A percentile compares a stretch with the other conserved stretches of the same genome.
Evolutionary conservation across 306 rosid species (phyloP).

Genomic region (Acacia acuminata): DNA sequence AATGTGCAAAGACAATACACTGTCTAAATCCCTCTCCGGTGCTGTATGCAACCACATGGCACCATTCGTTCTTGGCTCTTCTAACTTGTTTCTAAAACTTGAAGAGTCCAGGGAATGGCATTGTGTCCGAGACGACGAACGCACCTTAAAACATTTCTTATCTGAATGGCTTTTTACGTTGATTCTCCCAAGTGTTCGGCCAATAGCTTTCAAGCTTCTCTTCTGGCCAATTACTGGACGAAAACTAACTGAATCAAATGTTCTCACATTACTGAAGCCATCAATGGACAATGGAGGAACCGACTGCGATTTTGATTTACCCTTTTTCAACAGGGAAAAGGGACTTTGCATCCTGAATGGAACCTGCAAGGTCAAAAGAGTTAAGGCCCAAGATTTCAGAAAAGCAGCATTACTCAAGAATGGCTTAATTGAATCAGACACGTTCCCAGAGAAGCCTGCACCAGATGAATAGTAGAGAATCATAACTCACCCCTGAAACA

Average conservation of each 20-base stretch:
- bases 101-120: slow-evolving; percentile 28
- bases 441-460: slow-evolving; percentile 9
- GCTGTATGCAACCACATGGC: slow-evolving; percentile 53
- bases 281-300: slow-evolving; percentile 25
- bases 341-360: slow-evolving; percentile 68
- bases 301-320: slow-evolving; percentile 32
- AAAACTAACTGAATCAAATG: slow-evolving; percentile 54
- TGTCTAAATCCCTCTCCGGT: slow-evolving; percentile 55
- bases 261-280: slow-evolving; percentile 19
- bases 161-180: slow-evolving; percentile 41
- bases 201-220: slow-evolving; percentile 50
- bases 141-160: slow-evolving; percentile 33
- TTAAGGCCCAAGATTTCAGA: slow-evolving; percentile 20
- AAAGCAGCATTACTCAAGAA: not conserved
- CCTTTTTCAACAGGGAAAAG: slow-evolving; percentile 58
- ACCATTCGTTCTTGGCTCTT: slow-evolving; percentile 23
- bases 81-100: slow-evolving; percentile 31
- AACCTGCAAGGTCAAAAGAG: slow-evolving; percentile 55
- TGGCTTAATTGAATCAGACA: not conserved
- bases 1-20: slow-evolving; percentile 73
- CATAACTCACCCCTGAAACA: slow-evolving; percentile 75
- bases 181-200: slow-evolving; percentile 38
- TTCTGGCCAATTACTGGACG: slow-evolving; percentile 40
- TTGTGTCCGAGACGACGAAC: slow-evolving; percentile 25
- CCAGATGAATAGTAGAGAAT: slow-evolving; percentile 27